Percentiles rank a stretch among this genome's conserved stretches.
Conservation (phyloP, 129 eudicot genomes). For the Flaveria trinervia region DNA sequence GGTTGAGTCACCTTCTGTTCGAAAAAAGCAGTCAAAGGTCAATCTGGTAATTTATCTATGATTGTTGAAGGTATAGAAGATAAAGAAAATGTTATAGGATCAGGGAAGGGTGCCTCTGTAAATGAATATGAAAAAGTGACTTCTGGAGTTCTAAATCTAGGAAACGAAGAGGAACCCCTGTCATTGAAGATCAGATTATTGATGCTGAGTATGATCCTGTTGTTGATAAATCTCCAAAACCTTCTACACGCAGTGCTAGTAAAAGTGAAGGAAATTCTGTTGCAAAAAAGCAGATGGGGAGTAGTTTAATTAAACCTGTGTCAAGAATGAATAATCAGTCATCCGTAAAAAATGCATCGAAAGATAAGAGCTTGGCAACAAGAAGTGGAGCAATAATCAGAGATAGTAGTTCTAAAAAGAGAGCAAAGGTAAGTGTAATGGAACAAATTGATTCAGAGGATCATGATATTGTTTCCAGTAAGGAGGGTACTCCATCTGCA, state of each 20-base stretch:
- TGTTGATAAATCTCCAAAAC: conserved; percentile 25
- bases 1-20: conserved; percentile 15
- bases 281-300: conserved; percentile 14
- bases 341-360: background rate
- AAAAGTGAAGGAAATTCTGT: conserved; percentile 28
- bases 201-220: conserved; percentile 19
- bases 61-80: conserved; percentile 1
- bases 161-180: conserved; percentile 31
- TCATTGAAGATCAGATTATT: conserved; percentile 30
- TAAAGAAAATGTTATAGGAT: conserved; percentile 17
- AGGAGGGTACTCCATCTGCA: conserved; percentile 9
- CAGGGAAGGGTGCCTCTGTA: conserved; percentile 39
- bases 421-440: conserved; percentile 20
- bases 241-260: conserved; percentile 29
- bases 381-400: conserved; percentile 1
- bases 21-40: conserved; percentile 12
- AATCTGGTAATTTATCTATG: conserved; percentile 9
- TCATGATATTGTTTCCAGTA: conserved; percentile 7
- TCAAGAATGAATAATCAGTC: conserved; percentile 2
- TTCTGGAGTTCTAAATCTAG: conserved; percentile 26
- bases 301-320: conserved; percentile 3
- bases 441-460: conserved; percentile 12
- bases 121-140: conserved; percentile 11
- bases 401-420: conserved; percentile 26
- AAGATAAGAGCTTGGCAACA: background rate